These are phyloP conservation scores for Noccaea caerulescens DNA, from an alignment of 345 rosid species.

Conservation along the genomic window DNA sequence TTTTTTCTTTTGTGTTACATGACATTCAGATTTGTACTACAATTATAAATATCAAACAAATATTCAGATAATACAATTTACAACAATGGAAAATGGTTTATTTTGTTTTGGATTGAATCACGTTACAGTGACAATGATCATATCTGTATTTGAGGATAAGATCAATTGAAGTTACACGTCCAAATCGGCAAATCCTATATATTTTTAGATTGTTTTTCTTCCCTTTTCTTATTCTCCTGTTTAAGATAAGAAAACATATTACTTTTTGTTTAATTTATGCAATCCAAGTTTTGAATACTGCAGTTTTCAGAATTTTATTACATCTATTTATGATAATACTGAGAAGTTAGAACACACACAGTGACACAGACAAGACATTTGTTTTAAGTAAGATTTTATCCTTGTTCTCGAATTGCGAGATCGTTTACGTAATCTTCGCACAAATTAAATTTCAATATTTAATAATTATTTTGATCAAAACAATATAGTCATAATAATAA, in stretches of 20 bases:
- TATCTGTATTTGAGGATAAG: slow-evolving; percentile 34
- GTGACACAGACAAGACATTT: background rate
- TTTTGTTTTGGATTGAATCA: background rate
- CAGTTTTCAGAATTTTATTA: background rate
- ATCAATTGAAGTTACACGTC: slow-evolving; percentile 34
- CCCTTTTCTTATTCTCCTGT: slow-evolving; percentile 9
- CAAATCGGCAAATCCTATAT: slow-evolving; percentile 25
- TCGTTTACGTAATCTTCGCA: slow-evolving; percentile 23
- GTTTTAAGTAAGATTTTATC: slow-evolving; percentile 11
- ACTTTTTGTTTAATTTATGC: slow-evolving; percentile 8
- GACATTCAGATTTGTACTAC: background rate
- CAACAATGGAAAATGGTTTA: background rate
- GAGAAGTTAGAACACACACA: background rate
- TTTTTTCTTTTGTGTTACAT: too few species aligned
- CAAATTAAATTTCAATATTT: background rate
- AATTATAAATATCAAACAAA: background rate
- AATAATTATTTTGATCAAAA: too few species aligned
- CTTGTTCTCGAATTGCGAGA: slow-evolving; percentile 37
- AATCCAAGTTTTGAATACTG: background rate
- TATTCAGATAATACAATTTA: background rate
- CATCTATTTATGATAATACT: background rate
- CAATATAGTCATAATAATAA: too few species aligned
- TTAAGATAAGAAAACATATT: slow-evolving; percentile 14
- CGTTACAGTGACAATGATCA: slow-evolving; percentile 1
- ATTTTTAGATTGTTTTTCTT: background rate